These are phyloP conservation scores for Hamigera avellanea DNA, from an alignment of 495 filamentous ascomycete genomes.

Conservation along the genomic window DNA sequence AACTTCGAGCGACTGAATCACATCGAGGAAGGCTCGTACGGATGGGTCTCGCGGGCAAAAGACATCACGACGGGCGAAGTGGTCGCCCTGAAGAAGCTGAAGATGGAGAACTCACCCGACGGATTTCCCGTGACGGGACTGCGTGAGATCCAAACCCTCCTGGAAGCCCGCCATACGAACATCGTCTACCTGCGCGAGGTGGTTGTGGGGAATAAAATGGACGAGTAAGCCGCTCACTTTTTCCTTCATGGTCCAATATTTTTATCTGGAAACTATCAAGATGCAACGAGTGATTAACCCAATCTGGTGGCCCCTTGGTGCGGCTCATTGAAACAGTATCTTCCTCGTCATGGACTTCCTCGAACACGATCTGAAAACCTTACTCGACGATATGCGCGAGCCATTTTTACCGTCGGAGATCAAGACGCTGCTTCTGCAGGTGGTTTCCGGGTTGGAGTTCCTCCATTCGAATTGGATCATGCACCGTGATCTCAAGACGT, in stretches of 20 bases:
- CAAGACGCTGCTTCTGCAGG: conserved; percentile 80
- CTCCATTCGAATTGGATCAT: conserved; percentile 89
- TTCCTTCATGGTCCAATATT: not conserved
- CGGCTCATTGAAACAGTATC: conserved; percentile 47
- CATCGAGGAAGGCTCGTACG: conserved; percentile 96
- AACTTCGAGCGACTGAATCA: conserved; percentile 89
- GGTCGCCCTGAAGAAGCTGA: conserved; percentile 89
- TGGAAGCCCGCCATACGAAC: conserved; percentile 56
- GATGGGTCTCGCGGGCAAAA: conserved; percentile 79
- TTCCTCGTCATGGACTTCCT: conserved; percentile 97
- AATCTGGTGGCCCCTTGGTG: not conserved
- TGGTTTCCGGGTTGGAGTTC: conserved; percentile 70
- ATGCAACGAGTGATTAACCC: conserved; percentile 13
- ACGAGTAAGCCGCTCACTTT: conserved; percentile 63
- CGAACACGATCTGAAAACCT: conserved; percentile 92
- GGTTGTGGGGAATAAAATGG: conserved; percentile 68
- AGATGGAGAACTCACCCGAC: conserved; percentile 73
- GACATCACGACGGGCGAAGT: conserved; percentile 73
- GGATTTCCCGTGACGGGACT: conserved; percentile 90
- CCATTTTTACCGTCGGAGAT: conserved; percentile 88
- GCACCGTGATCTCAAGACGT: conserved; percentile 94
- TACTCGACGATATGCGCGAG: conserved; percentile 87
- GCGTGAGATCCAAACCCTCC: conserved; percentile 71
- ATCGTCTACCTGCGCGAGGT: conserved; percentile 75
- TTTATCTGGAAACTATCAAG: conserved; percentile 15